Conservation (phyloP, 352 stramenopile genomes). For the Phytophthora idaei region DNA sequence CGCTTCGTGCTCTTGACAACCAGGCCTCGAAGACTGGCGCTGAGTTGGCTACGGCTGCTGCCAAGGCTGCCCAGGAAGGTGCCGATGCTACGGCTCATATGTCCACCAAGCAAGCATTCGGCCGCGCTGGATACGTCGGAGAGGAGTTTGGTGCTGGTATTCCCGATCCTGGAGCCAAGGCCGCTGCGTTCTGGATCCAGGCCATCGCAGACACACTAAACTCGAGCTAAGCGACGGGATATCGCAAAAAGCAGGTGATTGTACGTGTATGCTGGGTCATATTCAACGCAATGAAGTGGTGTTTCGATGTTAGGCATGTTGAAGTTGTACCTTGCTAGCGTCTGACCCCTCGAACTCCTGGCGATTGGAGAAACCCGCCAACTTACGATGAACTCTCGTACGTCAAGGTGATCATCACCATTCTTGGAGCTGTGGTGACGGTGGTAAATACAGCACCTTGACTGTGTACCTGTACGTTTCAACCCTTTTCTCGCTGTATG, state of each 20-base stretch:
- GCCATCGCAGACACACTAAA: slow-evolving; percentile 55
- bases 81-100: slow-evolving; percentile 93
- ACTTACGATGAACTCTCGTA: no score
- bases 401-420: no score
- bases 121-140: slow-evolving; percentile 89
- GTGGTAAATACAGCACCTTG: no score
- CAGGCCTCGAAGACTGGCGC: slow-evolving; percentile 23
- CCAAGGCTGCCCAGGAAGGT: slow-evolving; percentile 78
- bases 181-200: slow-evolving; percentile 91
- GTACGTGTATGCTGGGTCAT: slow-evolving; percentile 1
- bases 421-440: no score
- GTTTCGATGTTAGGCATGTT: neutral
- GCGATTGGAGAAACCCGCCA: no score
- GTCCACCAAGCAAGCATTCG: slow-evolving; percentile 70
- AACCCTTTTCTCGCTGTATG: no score
- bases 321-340: no score
- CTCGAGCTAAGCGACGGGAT: slow-evolving; percentile 22
- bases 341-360: no score
- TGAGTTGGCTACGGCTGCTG: slow-evolving; percentile 54
- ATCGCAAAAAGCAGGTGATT: neutral
- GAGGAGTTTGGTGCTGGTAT: slow-evolving; percentile 85
- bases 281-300: slow-evolving; percentile 13
- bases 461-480: no score
- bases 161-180: slow-evolving; percentile 94
- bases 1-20: slow-evolving; percentile 59